phyloP scores from a whole-genome alignment of 805 yeast species.

The Yamadazyma insecticola region DNA sequence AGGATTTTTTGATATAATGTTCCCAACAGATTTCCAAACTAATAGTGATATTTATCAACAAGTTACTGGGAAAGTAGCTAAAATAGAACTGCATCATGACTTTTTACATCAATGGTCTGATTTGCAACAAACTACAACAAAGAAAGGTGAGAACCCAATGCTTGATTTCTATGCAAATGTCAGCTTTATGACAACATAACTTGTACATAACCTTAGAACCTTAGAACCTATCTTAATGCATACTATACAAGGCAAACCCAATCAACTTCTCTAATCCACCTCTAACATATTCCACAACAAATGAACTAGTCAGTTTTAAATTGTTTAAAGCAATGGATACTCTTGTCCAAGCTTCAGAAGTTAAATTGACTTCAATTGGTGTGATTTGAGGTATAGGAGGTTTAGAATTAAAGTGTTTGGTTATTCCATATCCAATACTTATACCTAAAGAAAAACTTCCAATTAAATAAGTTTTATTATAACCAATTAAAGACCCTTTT shows the following conservation, averaged over 20 bases:
- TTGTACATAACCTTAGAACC: background rate
- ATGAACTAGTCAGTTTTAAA: conserved; percentile 10
- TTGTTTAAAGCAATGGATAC: conserved; percentile 4
- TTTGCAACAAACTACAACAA: conserved; percentile 58
- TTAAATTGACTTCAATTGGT: no score
- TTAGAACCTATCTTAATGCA: background rate
- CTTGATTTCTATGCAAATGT: conserved; percentile 72
- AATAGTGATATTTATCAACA: conserved; percentile 58
- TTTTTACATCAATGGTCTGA: conserved; percentile 73
- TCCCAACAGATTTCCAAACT: conserved; percentile 71
- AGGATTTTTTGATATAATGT: conserved; percentile 83
- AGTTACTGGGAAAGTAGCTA: conserved; percentile 57
- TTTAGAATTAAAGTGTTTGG: no score
- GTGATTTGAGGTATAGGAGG: no score
- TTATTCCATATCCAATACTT: conserved; percentile 32
- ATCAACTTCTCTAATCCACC: conserved; percentile 22
- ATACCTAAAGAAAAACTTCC: conserved; percentile 34
- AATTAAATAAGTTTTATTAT: conserved; percentile 17
- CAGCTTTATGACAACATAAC: conserved; percentile 42
- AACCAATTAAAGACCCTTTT: no score
- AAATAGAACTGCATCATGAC: conserved; percentile 54
- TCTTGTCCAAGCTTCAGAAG: no score
- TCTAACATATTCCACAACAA: conserved; percentile 15
- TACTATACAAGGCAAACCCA: background rate
- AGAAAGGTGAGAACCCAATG: conserved; percentile 82